Evolutionary conservation across 2,329 filamentous ascomycete species (phyloP).

Genomic region (Monosporascus cannonballus): DNA sequence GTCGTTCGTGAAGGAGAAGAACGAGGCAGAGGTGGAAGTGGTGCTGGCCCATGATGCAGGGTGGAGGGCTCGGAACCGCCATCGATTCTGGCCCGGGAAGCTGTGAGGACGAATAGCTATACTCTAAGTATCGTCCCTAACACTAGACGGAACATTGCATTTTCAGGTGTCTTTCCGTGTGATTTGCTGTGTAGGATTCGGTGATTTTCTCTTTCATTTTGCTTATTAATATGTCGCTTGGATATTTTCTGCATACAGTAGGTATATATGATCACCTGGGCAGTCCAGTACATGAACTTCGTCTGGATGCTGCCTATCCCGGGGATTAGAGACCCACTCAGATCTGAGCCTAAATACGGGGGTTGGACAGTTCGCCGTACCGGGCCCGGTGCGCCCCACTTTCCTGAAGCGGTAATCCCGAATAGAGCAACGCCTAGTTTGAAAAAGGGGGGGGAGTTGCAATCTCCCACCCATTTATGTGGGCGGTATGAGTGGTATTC

Average conservation of each 20-base stretch:
- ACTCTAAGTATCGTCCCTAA: background rate
- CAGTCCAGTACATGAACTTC: no score
- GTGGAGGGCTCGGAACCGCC: slow-evolving; percentile 36
- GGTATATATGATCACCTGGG: no score
- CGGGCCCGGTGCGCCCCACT: background rate
- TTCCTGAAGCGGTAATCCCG: background rate
- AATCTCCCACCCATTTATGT: no score
- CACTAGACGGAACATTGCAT: background rate
- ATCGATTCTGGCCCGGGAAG: slow-evolving; percentile 26
- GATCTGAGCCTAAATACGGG: background rate
- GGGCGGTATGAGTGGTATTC: no score
- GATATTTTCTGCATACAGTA: no score
- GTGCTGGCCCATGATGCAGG: slow-evolving; percentile 44
- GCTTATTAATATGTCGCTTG: no score
- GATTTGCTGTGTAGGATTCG: no score
- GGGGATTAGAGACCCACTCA: background rate
- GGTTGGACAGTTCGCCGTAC: background rate
- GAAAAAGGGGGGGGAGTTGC: no score
- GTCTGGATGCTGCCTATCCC: background rate
- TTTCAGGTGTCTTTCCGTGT: no score
- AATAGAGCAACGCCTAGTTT: background rate
- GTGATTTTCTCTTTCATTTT: no score
- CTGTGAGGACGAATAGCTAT: slow-evolving; percentile 9
- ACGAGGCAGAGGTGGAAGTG: slow-evolving; percentile 36
- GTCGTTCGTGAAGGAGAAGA: slow-evolving; percentile 26